These are phyloP conservation scores for Colletotrichum eremochloae DNA, from an alignment of 2,329 filamentous ascomycete species.

Conservation along the genomic window DNA sequence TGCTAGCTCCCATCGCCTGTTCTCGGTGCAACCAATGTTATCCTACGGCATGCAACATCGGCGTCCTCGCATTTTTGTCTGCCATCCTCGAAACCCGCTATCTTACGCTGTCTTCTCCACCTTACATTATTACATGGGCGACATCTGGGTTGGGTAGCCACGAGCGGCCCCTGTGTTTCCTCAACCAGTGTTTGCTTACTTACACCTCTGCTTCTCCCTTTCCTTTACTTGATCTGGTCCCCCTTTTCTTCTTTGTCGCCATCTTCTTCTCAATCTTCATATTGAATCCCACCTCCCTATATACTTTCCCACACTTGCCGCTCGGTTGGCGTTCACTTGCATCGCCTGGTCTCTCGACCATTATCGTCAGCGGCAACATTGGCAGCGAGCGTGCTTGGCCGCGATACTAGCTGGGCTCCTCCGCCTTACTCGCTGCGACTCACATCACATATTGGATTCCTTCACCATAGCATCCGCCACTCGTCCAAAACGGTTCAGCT, in stretches of 20 bases:
- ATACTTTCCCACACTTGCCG: neutral
- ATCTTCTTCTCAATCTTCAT: neutral
- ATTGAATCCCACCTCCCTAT: neutral
- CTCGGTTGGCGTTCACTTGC: neutral
- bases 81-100: neutral
- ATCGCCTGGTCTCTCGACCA: neutral
- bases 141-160: constrained; percentile 8
- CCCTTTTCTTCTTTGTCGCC: neutral
- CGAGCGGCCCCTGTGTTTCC: constrained; percentile 23
- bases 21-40: constrained; percentile 30
- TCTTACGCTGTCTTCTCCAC: neutral
- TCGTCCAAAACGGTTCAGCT: constrained; percentile 14
- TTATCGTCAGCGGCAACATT: constrained; percentile 16
- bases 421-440: constrained; percentile 30
- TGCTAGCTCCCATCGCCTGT: constrained; percentile 26
- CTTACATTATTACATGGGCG: neutral
- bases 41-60: constrained; percentile 24
- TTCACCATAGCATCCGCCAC: constrained; percentile 23
- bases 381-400: constrained; percentile 15
- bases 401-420: constrained; percentile 28
- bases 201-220: constrained; percentile 11
- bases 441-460: neutral
- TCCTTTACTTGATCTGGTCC: neutral
- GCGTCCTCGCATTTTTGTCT: constrained; percentile 23
- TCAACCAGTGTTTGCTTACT: neutral